Evolutionary conservation across 1,139 yeast genomes (phyloP).

Genomic region (Geotrichum aggregatum): DNA sequence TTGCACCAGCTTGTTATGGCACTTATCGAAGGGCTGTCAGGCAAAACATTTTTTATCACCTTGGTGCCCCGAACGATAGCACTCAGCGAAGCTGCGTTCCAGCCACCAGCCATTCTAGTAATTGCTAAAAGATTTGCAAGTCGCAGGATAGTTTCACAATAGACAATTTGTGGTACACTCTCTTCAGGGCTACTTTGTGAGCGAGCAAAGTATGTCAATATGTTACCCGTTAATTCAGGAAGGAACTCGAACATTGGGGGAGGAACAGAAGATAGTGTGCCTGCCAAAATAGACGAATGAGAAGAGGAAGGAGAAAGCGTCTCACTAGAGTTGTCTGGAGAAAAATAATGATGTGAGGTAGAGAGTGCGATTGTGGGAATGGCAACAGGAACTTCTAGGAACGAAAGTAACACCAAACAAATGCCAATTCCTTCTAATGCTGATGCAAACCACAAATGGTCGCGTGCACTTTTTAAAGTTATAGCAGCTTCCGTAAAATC

Average conservation of each 20-base stretch:
- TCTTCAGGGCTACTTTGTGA: constrained; percentile 65
- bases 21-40: constrained; percentile 28
- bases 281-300: constrained; percentile 26
- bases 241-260: constrained; percentile 48
- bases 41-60: constrained; percentile 28
- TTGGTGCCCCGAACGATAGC: constrained; percentile 40
- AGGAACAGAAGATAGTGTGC: constrained; percentile 20
- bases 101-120: constrained; percentile 50
- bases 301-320: constrained; percentile 25
- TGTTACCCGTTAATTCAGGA: constrained; percentile 48
- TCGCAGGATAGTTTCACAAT: constrained; percentile 67
- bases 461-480: constrained; percentile 59
- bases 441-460: constrained; percentile 82
- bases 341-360: background rate
- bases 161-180: constrained; percentile 76
- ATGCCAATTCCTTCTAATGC: constrained; percentile 77
- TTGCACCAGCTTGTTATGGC: constrained; percentile 39
- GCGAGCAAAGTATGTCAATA: constrained; percentile 54
- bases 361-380: constrained; percentile 49
- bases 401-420: constrained; percentile 57
- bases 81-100: constrained; percentile 45
- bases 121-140: constrained; percentile 58
- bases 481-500: constrained; percentile 69
- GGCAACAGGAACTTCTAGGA: constrained; percentile 55
- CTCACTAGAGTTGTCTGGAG: constrained; percentile 6